Evolutionary conservation across 164 flowering plant genomes (phyloP), one percentile per base, ranked within the genome.

Genomic region (Vitis rupestris): DNA sequence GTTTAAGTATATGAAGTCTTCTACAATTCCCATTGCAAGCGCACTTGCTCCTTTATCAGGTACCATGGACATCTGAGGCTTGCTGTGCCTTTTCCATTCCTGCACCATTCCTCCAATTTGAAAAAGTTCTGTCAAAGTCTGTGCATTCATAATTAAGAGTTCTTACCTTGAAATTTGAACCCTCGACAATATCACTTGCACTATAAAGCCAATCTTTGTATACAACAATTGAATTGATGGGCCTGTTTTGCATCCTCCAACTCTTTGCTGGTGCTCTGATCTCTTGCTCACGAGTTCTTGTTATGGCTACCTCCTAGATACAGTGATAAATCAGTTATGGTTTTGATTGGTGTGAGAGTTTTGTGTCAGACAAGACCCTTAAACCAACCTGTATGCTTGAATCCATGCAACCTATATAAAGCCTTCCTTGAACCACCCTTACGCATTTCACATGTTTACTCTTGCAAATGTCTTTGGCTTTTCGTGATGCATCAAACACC

Each of bases 311-410:
- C 69, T 88, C 97, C 94, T 91, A 75, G 13, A 73, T 67, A 58
- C 19, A 71, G 60, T 51, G 23, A 7, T 23, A 16, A 69, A 29
- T 74, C 60, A 70, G 0, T 52, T 9, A 62, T 19, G 14, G 48
- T 54, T 52, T 69, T 17, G 17, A 59, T 70, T 68, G 23, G 17
- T 57, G 61, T 8, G 11, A 57, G 61, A 19, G 1, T 54, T 29
- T n/a, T 74, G 10, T 15, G 29, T 59, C 44, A 61, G 52, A 29
- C 8, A 17, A 54, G 47, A 49, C 3, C 61, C 9, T 50, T 48
- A 29, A 48, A 64, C 79, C n/a, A 48, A 91, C 97, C 92, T 89
- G 91, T 71, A 91, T 83, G 80, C 94, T 88, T 54, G 93, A 87
- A 61, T 91, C 91, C 12, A 13, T 73, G 83, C 94, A 91, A 68